Conservation (phyloP, 208 protist species). For the Trypanosoma avium region DNA sequence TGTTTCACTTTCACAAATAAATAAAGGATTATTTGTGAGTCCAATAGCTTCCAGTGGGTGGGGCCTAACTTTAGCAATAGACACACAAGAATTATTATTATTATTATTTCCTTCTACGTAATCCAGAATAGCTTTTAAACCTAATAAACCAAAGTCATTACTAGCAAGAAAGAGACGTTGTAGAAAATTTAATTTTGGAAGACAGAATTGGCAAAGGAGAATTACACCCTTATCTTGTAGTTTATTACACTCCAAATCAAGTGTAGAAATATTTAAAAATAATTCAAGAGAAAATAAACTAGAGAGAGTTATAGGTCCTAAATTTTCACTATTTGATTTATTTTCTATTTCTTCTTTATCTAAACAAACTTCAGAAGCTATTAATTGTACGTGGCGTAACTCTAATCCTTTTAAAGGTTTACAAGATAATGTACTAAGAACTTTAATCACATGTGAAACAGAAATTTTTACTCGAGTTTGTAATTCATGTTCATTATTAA, state of each 20-base stretch:
- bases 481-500: background rate
- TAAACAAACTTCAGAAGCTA: background rate
- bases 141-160: slow-evolving; percentile 15
- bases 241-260: slow-evolving; percentile 32
- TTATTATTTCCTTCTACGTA: background rate
- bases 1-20: background rate
- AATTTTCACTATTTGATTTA: background rate
- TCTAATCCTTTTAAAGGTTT: background rate
- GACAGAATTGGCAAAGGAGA: background rate
- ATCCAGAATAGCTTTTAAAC: slow-evolving; percentile 12
- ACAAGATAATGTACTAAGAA: background rate
- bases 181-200: slow-evolving; percentile 21
- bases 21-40: slow-evolving; percentile 26
- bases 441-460: background rate
- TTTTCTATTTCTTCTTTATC: background rate
- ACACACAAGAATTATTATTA: background rate
- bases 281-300: background rate
- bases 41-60: slow-evolving; percentile 22
- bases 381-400: slow-evolving; percentile 10
- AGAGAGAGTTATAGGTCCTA: background rate
- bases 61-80: background rate
- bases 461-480: background rate
- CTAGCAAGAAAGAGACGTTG: slow-evolving; percentile 20
- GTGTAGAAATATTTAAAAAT: background rate
- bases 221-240: slow-evolving; percentile 22